Evolutionary conservation across 1,284 basidiomycete species (phyloP).

Genomic region (Puccinia horiana): DNA sequence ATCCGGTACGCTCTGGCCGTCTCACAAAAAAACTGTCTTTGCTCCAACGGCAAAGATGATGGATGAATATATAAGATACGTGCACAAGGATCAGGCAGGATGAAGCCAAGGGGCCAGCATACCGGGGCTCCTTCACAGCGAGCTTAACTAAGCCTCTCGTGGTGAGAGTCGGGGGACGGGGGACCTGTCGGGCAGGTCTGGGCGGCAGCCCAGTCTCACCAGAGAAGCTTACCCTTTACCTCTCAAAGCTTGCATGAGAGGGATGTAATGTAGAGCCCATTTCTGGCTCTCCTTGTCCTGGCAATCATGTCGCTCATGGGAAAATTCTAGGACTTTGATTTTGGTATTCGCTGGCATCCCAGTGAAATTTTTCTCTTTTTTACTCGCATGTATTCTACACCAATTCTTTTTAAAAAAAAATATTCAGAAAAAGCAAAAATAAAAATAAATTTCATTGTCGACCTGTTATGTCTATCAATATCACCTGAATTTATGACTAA

Average conservation of each 20-base stretch:
- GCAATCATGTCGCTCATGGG: background rate
- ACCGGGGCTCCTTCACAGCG: too few species aligned
- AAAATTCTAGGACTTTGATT: background rate
- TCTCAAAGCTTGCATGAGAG: background rate
- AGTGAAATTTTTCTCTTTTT: background rate
- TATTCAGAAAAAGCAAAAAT: background rate
- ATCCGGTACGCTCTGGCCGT: too few species aligned
- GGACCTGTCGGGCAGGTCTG: too few species aligned
- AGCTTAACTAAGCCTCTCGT: too few species aligned
- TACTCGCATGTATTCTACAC: background rate
- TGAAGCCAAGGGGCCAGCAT: too few species aligned
- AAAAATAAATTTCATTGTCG: background rate
- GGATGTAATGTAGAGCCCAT: background rate
- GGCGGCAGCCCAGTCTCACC: too few species aligned
- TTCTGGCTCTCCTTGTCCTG: background rate
- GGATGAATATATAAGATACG: too few species aligned
- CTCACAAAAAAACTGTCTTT: too few species aligned
- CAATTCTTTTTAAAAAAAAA: background rate
- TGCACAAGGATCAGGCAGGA: too few species aligned
- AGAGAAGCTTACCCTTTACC: background rate
- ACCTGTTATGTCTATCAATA: background rate
- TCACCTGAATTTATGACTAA: background rate
- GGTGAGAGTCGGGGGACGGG: too few species aligned
- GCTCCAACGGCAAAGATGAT: too few species aligned
- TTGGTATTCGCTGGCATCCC: background rate